These are phyloP conservation scores for Colletotrichum zoysiae DNA, from an alignment of 2,329 filamentous ascomycete species.

Conservation along the genomic window DNA sequence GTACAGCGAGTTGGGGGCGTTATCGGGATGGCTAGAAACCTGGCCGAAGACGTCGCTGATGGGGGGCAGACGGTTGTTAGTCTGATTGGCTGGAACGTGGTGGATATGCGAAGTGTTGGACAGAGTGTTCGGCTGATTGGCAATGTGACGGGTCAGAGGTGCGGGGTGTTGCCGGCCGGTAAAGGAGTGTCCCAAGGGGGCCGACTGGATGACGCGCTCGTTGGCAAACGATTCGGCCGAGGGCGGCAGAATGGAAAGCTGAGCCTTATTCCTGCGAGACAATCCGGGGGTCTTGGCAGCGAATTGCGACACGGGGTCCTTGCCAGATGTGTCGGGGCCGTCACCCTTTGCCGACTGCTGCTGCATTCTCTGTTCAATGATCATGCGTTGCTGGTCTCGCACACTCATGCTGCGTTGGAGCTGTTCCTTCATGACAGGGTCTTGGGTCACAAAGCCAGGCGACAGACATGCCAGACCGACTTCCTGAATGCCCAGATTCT, in stretches of 20 bases:
- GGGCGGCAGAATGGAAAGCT: constrained; percentile 94
- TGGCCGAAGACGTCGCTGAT: constrained; percentile 96
- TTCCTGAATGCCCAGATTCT: constrained; percentile 87
- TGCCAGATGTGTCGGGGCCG: constrained; percentile 67
- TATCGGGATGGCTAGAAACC: constrained; percentile 73
- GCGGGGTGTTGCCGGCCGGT: constrained; percentile 87
- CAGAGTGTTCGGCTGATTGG: constrained; percentile 85
- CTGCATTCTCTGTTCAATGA: constrained; percentile 92
- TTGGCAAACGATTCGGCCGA: constrained; percentile 92
- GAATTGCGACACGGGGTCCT: constrained; percentile 61
- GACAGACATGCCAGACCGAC: constrained; percentile 95
- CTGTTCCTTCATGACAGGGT: constrained; percentile 96
- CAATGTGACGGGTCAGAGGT: constrained; percentile 80
- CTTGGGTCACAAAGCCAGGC: constrained; percentile 94
- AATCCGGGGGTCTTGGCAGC: constrained; percentile 79
- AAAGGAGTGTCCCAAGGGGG: constrained; percentile 93
- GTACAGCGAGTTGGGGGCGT: constrained; percentile 63
- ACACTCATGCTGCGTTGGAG: constrained; percentile 94
- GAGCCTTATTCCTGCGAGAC: constrained; percentile 81
- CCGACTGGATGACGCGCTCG: constrained; percentile 96
- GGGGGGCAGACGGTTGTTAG: constrained; percentile 90
- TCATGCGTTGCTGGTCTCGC: constrained; percentile 91
- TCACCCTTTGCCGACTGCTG: constrained; percentile 87
- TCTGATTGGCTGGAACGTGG: constrained; percentile 88
- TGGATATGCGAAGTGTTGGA: constrained; percentile 91